phyloP scores from a whole-genome alignment of 179 eudicot genomes.

The Beta lomatogona region DNA sequence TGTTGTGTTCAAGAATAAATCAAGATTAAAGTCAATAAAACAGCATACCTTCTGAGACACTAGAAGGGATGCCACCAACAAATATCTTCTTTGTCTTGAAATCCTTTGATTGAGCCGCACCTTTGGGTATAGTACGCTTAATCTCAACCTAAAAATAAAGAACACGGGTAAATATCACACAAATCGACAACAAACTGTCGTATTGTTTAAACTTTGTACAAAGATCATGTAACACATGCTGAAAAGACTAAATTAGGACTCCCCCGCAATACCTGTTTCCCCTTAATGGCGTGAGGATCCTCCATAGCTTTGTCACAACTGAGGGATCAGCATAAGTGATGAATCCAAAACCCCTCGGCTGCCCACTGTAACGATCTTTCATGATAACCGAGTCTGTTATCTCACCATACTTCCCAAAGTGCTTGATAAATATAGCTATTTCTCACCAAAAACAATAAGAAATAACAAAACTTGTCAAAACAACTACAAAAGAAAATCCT shows the following conservation, averaged over 20 bases:
- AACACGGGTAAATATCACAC: not conserved
- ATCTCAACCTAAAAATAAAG: constrained; percentile 65
- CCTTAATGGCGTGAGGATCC: constrained; percentile 70
- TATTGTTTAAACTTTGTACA: not conserved
- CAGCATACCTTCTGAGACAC: constrained; percentile 67
- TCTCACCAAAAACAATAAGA: constrained; percentile 1
- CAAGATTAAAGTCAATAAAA: not conserved
- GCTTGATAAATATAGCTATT: constrained; percentile 67
- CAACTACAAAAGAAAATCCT: constrained; percentile 18
- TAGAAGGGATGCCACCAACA: constrained; percentile 83
- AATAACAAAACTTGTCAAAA: not conserved
- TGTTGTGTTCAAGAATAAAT: not conserved
- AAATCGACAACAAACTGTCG: not conserved
- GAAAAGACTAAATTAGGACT: constrained; percentile 31
- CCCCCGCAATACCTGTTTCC: constrained; percentile 56
- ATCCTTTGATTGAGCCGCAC: constrained; percentile 73
- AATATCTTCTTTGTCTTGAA: constrained; percentile 86
- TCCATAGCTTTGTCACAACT: constrained; percentile 75
- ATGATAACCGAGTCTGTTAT: constrained; percentile 76
- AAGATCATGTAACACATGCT: not conserved
- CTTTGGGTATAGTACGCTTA: constrained; percentile 85
- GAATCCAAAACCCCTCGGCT: constrained; percentile 87
- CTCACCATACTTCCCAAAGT: constrained; percentile 85
- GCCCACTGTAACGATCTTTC: constrained; percentile 74
- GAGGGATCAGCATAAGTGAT: constrained; percentile 82